Base-by-base conservation (phyloP, 352 stramenopile species). In the Phytophthora nicotianae region DNA sequence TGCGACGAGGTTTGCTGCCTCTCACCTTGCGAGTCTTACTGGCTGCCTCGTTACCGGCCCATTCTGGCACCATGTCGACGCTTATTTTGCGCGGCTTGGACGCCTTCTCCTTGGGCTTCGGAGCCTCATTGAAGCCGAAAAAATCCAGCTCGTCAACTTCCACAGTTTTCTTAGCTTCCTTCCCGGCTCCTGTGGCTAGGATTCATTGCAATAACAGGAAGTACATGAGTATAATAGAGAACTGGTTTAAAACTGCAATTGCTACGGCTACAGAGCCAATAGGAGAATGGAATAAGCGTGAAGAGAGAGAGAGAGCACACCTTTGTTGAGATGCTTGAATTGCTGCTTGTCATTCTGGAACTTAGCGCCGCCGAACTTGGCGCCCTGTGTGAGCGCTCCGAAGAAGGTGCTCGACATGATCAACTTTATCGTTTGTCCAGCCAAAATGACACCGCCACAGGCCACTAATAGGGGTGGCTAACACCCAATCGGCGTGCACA, bases 351-450 rank as follows among this genome's bases (percentile, higher is more conserved):
- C 77, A 43, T 68, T 71, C 56, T 81, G 63, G 61, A 88, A 86
- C 49, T 74, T 74, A 55, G 83, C 57, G 24, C 72, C 62, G 50
- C 86, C 69, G 61, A 93, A 93, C 57, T 82, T 80, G 53, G 79
- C 80, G 79, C 84, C 82, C 19, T 83, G 79, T 43, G 84, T 79
- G 24, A 93, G 72, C 50, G 74, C 72, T 47, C 81, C 75, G 62
- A 93, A 93, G 75, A 90, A 91, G 61, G 63, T 77, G 66, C 74
- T 84, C 48, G 77, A 73, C 80, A 90, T 90, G 5, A 4, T 81
- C 16, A 24, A 16, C n/a, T 50, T 47, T 43, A 32, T 41, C 19
- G 35, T 58, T 70, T 72, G 55, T 69, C 62, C 67, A 70, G 57
- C 46, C 50, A 74, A 72, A 66, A 53, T 61, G 48, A 47, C 24